Percentiles rank a stretch among this genome's conserved stretches.
Evolutionary conservation across 2,329 filamentous ascomycete genomes (phyloP).

Genomic region (Cryoendolithus antarcticus): DNA sequence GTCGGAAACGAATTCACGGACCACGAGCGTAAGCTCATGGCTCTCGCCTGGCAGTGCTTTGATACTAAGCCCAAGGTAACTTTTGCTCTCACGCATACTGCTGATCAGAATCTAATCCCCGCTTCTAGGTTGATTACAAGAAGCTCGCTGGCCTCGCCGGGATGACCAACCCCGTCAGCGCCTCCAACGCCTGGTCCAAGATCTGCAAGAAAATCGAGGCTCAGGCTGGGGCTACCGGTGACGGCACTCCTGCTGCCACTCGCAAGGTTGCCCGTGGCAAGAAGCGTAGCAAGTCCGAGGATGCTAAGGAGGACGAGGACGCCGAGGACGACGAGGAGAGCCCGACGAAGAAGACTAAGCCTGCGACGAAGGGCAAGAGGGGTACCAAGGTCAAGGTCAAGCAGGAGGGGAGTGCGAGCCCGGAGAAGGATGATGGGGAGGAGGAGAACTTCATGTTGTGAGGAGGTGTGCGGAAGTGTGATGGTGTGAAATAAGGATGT

Average conservation of each 20-base stretch:
- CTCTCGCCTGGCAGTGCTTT: constrained; percentile 17
- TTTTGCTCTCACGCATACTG: no score
- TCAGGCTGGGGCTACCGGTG: neutral
- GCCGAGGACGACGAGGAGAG: neutral
- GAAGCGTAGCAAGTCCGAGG: constrained; percentile 1
- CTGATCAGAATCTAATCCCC: neutral
- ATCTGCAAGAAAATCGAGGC: constrained; percentile 1
- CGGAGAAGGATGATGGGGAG: neutral
- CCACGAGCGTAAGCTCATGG: constrained; percentile 13
- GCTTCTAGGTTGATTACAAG: constrained; percentile 11
- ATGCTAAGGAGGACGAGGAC: neutral
- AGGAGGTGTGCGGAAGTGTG: no score
- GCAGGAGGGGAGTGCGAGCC: constrained; percentile 1
- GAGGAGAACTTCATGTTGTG: no score
- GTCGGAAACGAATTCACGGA: constrained; percentile 9
- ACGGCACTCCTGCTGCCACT: neutral
- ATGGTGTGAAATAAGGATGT: no score
- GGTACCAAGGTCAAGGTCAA: constrained; percentile 1
- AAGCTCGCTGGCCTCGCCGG: constrained; percentile 13
- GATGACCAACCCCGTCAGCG: constrained; percentile 25
- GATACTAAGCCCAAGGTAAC: constrained; percentile 18
- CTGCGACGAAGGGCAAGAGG: neutral
- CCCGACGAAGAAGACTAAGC: constrained; percentile 1
- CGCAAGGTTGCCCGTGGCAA: neutral
- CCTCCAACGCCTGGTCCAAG: neutral